Conservation (phyloP, 768 basidiomycete species). For the Phaeotremella skinneri region DNA sequence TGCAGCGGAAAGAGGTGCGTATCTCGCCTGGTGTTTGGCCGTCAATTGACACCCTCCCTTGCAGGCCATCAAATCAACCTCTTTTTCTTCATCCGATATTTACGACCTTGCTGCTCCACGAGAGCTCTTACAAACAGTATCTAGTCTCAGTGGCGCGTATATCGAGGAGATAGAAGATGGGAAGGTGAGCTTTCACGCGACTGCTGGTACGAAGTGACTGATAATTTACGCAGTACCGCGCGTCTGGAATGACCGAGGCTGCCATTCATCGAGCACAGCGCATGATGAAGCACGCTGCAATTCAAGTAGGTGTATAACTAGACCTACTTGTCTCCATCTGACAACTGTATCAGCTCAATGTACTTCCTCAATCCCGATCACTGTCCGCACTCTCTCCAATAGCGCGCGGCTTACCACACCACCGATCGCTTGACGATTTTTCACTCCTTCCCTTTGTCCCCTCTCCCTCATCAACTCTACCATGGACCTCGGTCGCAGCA, state of each 20-base stretch:
- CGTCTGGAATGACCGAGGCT: not conserved
- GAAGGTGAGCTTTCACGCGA: conserved; percentile 1
- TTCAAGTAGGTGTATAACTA: not conserved
- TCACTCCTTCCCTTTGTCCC: conserved; percentile 7
- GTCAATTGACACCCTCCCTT: too few relatives aligned
- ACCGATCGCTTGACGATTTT: not conserved
- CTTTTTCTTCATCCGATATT: not conserved
- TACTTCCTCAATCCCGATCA: not conserved
- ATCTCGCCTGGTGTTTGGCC: too few relatives aligned
- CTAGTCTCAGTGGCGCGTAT: conserved; percentile 1
- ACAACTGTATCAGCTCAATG: not conserved
- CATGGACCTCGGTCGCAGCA: not conserved
- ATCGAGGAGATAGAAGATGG: not conserved
- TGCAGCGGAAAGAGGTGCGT: not conserved
- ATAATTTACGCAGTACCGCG: not conserved
- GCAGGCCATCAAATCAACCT: not conserved
- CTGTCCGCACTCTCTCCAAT: not conserved
- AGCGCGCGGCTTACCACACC: not conserved
- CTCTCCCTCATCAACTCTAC: conserved; percentile 2
- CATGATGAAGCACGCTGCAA: not conserved
- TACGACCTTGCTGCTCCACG: not conserved
- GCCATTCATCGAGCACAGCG: not conserved
- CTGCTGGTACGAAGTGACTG: not conserved
- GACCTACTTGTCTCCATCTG: not conserved
- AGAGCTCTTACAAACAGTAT: conserved; percentile 4